Conservation (phyloP, 345 rosid species). For the Eucalyptus leucophloia region DNA sequence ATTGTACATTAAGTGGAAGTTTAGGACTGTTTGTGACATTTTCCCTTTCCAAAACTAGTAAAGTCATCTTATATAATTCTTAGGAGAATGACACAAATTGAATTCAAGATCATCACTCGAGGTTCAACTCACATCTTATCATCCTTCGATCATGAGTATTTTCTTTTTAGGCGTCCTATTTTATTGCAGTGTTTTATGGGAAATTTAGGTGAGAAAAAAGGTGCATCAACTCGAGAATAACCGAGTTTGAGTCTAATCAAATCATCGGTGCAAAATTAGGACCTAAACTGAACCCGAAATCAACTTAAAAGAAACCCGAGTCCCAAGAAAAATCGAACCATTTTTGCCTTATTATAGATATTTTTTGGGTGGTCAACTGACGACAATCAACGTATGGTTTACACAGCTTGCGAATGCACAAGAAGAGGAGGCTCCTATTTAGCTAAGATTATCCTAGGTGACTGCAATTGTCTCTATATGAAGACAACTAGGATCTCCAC, state of each 20-base stretch:
- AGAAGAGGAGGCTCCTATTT: background rate
- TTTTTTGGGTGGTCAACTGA: background rate
- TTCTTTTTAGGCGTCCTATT: background rate
- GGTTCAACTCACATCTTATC: background rate
- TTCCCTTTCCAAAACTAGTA: background rate
- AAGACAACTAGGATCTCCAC: background rate
- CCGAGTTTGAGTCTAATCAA: background rate
- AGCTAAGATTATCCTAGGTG: background rate
- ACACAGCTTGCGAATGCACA: background rate
- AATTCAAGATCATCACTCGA: background rate
- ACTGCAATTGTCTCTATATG: background rate
- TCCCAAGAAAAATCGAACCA: background rate
- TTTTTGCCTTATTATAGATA: background rate
- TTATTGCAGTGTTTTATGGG: background rate
- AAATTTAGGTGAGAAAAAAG: background rate
- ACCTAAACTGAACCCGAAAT: background rate
- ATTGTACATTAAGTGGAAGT: no score
- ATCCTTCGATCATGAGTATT: fast-evolving
- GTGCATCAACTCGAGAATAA: background rate
- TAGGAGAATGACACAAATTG: background rate
- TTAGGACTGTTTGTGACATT: no score
- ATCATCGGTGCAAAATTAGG: background rate
- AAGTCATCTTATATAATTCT: background rate
- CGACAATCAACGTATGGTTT: background rate
- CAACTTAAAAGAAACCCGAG: background rate